phyloP scores from a whole-genome alignment of 2,329 filamentous ascomycete genomes.

The Aureobasidium sp. region DNA sequence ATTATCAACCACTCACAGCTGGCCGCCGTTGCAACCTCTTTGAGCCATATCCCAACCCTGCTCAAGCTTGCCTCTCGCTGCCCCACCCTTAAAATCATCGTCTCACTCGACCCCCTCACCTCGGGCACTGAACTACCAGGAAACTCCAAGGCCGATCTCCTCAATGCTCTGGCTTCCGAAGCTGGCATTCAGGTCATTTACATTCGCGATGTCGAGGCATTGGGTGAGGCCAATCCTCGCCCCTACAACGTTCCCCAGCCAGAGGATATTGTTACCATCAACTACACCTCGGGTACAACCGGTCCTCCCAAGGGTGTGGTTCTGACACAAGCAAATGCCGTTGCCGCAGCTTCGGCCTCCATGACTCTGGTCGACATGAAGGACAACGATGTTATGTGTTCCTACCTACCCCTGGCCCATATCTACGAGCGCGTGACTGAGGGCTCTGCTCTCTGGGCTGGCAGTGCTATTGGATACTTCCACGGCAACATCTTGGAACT shows the following conservation, averaged over 20 bases:
- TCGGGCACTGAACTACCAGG: conserved; percentile 62
- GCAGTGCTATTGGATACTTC: conserved; percentile 79
- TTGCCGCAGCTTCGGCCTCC: conserved; percentile 59
- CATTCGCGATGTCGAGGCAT: conserved; percentile 68
- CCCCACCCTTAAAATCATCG: conserved; percentile 75
- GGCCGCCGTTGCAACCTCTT: conserved; percentile 63
- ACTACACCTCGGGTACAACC: conserved; percentile 83
- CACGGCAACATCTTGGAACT: conserved; percentile 80
- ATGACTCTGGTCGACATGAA: conserved; percentile 46
- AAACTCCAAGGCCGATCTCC: conserved; percentile 67
- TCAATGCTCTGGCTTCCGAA: conserved; percentile 65
- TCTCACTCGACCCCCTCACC: conserved; percentile 77
- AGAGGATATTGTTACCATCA: conserved; percentile 78
- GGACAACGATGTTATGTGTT: conserved; percentile 60
- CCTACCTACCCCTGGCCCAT: conserved; percentile 88
- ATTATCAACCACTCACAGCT: conserved; percentile 88
- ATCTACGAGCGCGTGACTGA: conserved; percentile 86
- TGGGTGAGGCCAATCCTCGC: conserved; percentile 63
- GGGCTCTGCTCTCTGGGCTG: conserved; percentile 62
- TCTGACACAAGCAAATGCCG: conserved; percentile 71
- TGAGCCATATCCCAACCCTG: conserved; percentile 72
- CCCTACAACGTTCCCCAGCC: conserved; percentile 62
- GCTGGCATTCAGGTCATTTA: conserved; percentile 71
- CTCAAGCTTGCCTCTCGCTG: conserved; percentile 71
- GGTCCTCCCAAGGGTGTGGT: conserved; percentile 76